Percentiles rank a stretch among this genome's conserved stretches.
Conservation (phyloP, 2,329 filamentous ascomycete genomes). For the Phaeophleospora eucalypticola region DNA sequence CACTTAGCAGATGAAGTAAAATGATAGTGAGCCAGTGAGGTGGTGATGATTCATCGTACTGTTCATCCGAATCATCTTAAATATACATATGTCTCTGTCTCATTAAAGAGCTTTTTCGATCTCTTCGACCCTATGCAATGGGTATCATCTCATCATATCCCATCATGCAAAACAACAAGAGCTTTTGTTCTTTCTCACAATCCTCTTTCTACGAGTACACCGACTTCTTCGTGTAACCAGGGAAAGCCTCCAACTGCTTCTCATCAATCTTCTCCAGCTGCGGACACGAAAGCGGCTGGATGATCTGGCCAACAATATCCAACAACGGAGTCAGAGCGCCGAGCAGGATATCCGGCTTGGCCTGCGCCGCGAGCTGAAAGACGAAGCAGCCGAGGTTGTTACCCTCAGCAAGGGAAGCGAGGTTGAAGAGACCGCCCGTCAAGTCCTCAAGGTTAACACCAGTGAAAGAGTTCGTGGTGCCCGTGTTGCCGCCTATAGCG, state of each 20-base stretch:
- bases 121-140: no score
- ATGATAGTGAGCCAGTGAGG: no score
- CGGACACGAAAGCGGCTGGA: slow-evolving; percentile 24
- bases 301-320: slow-evolving; percentile 12
- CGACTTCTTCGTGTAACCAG: slow-evolving; percentile 24
- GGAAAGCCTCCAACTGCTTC: slow-evolving; percentile 26
- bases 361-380: slow-evolving; percentile 33
- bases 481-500: slow-evolving; percentile 32
- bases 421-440: slow-evolving; percentile 28
- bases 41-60: no score
- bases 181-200: no score
- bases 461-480: slow-evolving; percentile 22
- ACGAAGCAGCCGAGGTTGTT: slow-evolving; percentile 38
- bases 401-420: slow-evolving; percentile 22
- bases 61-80: no score
- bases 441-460: slow-evolving; percentile 23
- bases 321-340: slow-evolving; percentile 11
- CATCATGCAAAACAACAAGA: no score
- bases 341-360: slow-evolving; percentile 29
- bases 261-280: slow-evolving; percentile 26
- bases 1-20: no score
- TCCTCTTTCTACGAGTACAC: slow-evolving; percentile 16
- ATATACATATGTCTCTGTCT: no score
- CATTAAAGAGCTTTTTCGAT: no score
- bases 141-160: no score